These are phyloP conservation scores for Diophrys appendiculata DNA, from an alignment of 73 alveolate genomes.

Conservation along the genomic window DNA sequence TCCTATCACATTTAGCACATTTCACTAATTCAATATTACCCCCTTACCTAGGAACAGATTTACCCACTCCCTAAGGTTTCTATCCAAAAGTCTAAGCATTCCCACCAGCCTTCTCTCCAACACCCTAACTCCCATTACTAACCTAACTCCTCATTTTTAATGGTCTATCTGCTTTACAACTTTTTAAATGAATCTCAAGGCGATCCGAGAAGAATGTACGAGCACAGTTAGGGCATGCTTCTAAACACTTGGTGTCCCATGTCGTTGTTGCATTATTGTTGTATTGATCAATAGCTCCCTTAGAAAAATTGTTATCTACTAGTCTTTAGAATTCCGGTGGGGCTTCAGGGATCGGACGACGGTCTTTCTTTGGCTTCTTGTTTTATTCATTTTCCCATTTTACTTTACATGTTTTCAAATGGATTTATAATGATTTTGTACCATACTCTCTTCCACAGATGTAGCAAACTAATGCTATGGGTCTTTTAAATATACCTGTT, in stretches of 20 bases:
- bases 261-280: conserved; percentile 20
- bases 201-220: conserved; percentile 92
- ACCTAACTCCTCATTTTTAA: neutral
- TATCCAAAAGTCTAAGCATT: neutral
- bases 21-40: neutral
- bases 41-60: neutral
- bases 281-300: conserved; percentile 14
- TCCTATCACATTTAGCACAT: neutral
- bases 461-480: conserved; percentile 84
- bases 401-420: conserved; percentile 72
- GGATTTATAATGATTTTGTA: conserved; percentile 75
- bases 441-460: conserved; percentile 95
- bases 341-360: conserved; percentile 59
- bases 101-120: neutral
- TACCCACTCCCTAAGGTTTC: conserved; percentile 9
- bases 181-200: conserved; percentile 69
- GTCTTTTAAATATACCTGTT: conserved; percentile 36
- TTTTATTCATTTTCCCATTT: conserved; percentile 60
- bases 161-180: conserved; percentile 54
- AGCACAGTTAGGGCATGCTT: conserved; percentile 82
- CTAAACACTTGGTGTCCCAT: neutral
- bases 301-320: neutral
- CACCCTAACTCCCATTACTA: no score
- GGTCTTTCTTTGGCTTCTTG: conserved; percentile 52
- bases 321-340: conserved; percentile 23